Base-by-base conservation (phyloP, 352 stramenopile species). In the Halophytophthora batemanensis region DNA sequence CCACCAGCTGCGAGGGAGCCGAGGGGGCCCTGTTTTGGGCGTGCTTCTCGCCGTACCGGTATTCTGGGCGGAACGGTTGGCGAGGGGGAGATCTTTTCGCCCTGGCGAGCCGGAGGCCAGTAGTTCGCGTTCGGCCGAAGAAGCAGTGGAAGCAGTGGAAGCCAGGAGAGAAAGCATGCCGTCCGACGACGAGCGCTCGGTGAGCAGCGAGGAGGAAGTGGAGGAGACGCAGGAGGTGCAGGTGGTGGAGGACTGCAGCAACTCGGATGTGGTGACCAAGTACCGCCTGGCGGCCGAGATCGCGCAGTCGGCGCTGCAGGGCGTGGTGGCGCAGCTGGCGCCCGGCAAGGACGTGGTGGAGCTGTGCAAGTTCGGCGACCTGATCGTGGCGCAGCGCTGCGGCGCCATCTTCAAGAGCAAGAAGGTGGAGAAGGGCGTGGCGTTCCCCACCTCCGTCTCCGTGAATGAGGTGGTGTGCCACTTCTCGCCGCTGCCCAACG, bases 401-500 rank as follows among this genome's bases (percentile, higher is more conserved):
- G 71, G 66, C 34, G 89, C 96, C 49, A 96, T 99, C 45, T 99
- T 98, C 58, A 98, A 99, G 71, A 96, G 84, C 70, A 97, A 97
- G 73, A 88, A 96, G 55, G 80, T 99, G 6, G 93, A 99, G 67
- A 98, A 99, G 72, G 98, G 98, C 42, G 86, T 99, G 52, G 97
- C 98, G 11, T 99, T 99, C 77, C 98, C 98, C 8, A 98, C 98
- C 41, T 99, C 91, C 61, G 81, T 99, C 23, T 98, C 93, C 50
- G 92, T 99, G 17, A 99, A 99, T 76, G 96, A 99, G 66, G 79
- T 97, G 48, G 87, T 99, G 39, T 99, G 97, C 79, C 98, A 99
- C 80, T 96, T 91, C 75, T 98, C 94, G 44, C 98, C 98, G 2
- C 80, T 99, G 31, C 52, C 77, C n/a, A 90, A 64, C 43, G 89